These are phyloP conservation scores for Pseudonitzschia multiseries DNA, from an alignment of 108 stramenopile genomes.

Conservation along the genomic window DNA sequence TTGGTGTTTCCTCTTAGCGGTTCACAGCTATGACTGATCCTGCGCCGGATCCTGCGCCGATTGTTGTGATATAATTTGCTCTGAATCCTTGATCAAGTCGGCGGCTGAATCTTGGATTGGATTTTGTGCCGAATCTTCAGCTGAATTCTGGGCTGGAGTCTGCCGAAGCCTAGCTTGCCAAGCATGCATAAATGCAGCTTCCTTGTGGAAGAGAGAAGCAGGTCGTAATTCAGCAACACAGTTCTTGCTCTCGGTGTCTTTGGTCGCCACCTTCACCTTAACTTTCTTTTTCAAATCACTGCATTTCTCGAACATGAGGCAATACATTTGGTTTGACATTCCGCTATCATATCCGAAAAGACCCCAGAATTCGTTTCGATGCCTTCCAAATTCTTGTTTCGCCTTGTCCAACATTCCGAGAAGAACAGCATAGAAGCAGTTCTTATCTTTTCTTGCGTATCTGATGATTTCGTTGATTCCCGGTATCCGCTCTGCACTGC, in stretches of 20 bases:
- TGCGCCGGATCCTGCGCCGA: no score
- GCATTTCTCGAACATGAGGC: neutral
- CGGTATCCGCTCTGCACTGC: neutral
- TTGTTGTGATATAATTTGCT: no score
- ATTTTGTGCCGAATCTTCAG: no score
- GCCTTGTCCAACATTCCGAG: neutral
- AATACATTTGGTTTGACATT: neutral
- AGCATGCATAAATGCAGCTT: no score
- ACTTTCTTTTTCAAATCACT: neutral
- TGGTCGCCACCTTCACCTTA: neutral
- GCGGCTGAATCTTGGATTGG: no score
- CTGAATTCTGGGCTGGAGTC: no score
- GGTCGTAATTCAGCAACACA: neutral
- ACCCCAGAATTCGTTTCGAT: neutral
- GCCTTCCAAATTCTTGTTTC: neutral
- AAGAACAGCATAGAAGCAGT: neutral
- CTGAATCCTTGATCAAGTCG: no score
- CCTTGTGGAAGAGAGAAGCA: no score
- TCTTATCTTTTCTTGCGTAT: neutral
- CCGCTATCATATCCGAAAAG: neutral
- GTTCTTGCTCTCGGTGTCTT: neutral
- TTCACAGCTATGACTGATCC: no score
- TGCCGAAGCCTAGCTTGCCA: no score
- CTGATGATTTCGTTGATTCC: neutral
- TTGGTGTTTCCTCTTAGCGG: no score